Evolutionary conservation across 108 stramenopile species (phyloP), one percentile per base, ranked within the genome.

Genomic region (Seminavis robusta): DNA sequence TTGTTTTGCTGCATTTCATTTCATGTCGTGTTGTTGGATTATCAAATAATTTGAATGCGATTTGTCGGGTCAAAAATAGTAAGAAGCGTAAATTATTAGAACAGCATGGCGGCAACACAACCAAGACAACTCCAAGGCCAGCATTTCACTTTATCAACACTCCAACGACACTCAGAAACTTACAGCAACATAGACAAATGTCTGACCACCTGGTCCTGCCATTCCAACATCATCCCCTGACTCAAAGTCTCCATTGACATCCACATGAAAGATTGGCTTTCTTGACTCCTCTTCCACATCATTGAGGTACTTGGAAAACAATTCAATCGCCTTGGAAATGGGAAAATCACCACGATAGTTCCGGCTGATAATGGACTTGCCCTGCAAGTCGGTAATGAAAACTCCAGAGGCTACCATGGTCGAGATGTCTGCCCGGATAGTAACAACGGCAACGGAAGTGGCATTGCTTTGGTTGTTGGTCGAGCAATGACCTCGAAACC

Each of bases 261-360:
- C 87, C 11, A 87, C 77, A 52, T 85, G 74, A 71, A 88, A 92
- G 33, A 88, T 76, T 0, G 91, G 87, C 55, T 88, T 87, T 59
- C 86, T 88, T 39, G 67, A 69, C 33, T 92, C 88, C 7, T 94
- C 92, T 17, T 88, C 86, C 9, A 82, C 81, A 37, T 94, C 86
- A 11, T 64, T 28, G 26, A 94, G 65, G 47, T 94, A 94, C 21
- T 64, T 77, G 4, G 81, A 78, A 64, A 94, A 94, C 17, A 71
- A 70, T 44, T 89, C 88, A 47, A 86, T 77, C 9, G 83, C 83
- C 37, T 83, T 76, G 13, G 83, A 73, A 46, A 96, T 65, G 11
- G 97, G 92, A 30, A 99, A 86, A 61, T 99, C 98, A 3, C 98
- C 98, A 7, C 98, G 78, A 71, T 98, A 99, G 66, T 99, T 97